Evolutionary conservation across 768 basidiomycete species (phyloP).

Genomic region (Russula vinacea): DNA sequence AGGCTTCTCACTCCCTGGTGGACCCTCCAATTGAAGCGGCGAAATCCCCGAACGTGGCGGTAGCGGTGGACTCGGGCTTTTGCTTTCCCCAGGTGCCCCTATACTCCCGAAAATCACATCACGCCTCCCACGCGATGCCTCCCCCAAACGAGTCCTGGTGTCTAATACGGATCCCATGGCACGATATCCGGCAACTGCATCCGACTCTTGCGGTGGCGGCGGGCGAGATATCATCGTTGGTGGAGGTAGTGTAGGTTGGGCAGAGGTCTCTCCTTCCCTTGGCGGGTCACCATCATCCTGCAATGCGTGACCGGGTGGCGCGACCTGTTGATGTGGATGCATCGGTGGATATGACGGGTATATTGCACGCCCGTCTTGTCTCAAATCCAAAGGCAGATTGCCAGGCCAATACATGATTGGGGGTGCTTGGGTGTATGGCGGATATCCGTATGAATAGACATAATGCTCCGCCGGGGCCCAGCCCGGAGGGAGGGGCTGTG

Average conservation of each 20-base stretch:
- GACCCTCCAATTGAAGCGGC: neutral
- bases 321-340: conserved; percentile 17
- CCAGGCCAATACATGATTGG: conserved; percentile 43
- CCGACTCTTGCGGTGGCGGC: conserved; percentile 37
- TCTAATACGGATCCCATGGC: conserved; percentile 32
- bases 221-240: conserved; percentile 37
- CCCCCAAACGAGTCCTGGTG: neutral
- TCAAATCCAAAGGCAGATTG: conserved; percentile 22
- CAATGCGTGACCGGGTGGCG: conserved; percentile 1
- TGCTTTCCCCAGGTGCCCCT: conserved; percentile 15
- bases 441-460: conserved; percentile 35
- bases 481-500: conserved; percentile 26
- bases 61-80: conserved; percentile 33
- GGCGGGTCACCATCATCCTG: conserved; percentile 14
- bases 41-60: conserved; percentile 13
- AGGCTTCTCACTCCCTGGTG: conserved; percentile 26
- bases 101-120: conserved; percentile 30
- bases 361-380: conserved; percentile 14
- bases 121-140: conserved; percentile 15
- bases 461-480: conserved; percentile 34
- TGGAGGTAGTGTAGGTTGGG: conserved; percentile 32
- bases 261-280: conserved; percentile 12
- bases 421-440: conserved; percentile 29
- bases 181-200: conserved; percentile 40
- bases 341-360: conserved; percentile 25